These are phyloP conservation scores for Alternaria metachromatica DNA, from an alignment of 2,329 filamentous ascomycete genomes.

Conservation along the genomic window DNA sequence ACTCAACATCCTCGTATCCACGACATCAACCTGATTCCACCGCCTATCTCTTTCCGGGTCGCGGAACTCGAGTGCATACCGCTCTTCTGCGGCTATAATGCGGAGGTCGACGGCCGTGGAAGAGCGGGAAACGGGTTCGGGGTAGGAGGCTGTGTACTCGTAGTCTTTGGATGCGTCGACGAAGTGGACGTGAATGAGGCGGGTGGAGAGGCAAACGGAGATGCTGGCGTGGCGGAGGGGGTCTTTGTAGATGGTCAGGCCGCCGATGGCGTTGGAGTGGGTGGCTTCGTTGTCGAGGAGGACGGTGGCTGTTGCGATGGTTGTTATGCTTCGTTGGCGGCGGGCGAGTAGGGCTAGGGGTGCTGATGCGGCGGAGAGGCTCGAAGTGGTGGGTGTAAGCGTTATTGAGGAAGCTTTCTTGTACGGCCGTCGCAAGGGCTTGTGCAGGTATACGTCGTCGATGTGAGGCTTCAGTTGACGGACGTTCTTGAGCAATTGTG, in stretches of 20 bases:
- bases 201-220: not conserved
- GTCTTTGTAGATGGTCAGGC: not conserved
- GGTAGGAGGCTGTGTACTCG: not conserved
- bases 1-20: not conserved
- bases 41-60: not conserved
- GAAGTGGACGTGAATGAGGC: not conserved
- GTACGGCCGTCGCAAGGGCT: not conserved
- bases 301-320: not conserved
- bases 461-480: not conserved
- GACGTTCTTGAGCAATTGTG: not conserved
- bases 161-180: not conserved
- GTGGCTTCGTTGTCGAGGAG: not conserved
- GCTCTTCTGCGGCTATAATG: not conserved
- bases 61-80: not conserved
- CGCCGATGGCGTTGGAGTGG: not conserved
- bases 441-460: not conserved
- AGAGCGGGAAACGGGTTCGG: not conserved
- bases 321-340: not conserved
- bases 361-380: not conserved
- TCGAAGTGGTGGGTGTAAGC: not conserved
- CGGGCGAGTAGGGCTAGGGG: not conserved
- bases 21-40: not conserved
- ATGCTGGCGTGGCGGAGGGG: not conserved
- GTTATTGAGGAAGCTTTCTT: not conserved
- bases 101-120: not conserved